Evolutionary conservation across 2,329 filamentous ascomycete genomes (phyloP), one percentile per base, ranked within the genome.

Genomic region (Penicillium hordei): DNA sequence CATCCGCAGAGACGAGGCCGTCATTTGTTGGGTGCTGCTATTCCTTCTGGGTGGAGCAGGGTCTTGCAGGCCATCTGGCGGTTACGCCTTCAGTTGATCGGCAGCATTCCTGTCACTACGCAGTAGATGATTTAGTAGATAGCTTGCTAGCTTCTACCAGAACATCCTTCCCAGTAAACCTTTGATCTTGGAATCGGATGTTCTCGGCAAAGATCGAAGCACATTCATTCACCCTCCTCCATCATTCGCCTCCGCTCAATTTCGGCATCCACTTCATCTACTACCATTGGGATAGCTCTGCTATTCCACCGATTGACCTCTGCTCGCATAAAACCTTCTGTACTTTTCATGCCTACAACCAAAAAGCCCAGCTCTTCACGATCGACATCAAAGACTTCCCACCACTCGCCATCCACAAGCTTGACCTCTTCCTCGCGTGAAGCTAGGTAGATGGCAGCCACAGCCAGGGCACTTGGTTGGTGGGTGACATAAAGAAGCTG

Each of bases 341-440:
- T 78, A 68, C 93, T 97, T 60, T 86, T 81, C 83, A 97, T 85
- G 0, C 83, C 92, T 12, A 97, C 90, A 4, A 96, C 92, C 57
- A 97, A 76, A 66, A 97, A 97, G 0, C 94, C 94, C 36, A 99
- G 81, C 72, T 96, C 92, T 78, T 99, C 94, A 50, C 94, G 83
- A 68, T 97, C 93, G 8, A 94, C 90, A 74, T 99, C 94, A 73
- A 97, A 97, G 0, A 97, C 91, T 75, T 97, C 93, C 94, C 94
- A 99, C 94, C 94, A 99, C 62, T 91, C 88, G 48, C 84, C 85
- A 62, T 89, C 89, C 0, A 93, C 91, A 76, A 97, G 82, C 72
- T 90, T 92, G 13, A 89, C 85, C 0, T 83, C 87, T 1, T 85
- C 73, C 64, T 97, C 92, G 44, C 88, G 83, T 0, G 91, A 89